Percentiles rank a stretch among this genome's conserved stretches.
Conservation (phyloP, 1,284 basidiomycete species). For the Austroboletus niveus region DNA sequence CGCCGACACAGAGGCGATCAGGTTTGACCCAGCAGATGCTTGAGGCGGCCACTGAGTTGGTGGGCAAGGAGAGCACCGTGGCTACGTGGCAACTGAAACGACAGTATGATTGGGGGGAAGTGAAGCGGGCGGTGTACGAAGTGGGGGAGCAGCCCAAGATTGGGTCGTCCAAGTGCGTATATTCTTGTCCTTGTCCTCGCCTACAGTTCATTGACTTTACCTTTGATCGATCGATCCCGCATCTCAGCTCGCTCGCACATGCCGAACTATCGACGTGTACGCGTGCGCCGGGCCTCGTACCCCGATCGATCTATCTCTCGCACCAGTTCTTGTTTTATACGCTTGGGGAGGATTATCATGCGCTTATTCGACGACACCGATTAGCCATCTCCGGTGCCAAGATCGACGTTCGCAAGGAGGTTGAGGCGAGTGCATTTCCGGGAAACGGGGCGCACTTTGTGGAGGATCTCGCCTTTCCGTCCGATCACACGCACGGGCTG, state of each 20-base stretch:
- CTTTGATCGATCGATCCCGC: neutral
- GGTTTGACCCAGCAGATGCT: slow-evolving; percentile 34
- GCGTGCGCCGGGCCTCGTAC: slow-evolving; percentile 55
- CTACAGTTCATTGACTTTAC: neutral
- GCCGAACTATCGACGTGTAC: slow-evolving; percentile 79
- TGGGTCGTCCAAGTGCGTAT: slow-evolving; percentile 18
- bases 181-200: no score
- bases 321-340: slow-evolving; percentile 80
- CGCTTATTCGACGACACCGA: slow-evolving; percentile 66
- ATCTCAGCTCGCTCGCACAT: slow-evolving; percentile 61
- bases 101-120: slow-evolving; percentile 52
- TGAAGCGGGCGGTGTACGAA: slow-evolving; percentile 40
- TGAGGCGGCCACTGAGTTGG: slow-evolving; percentile 43
- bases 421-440: slow-evolving; percentile 59
- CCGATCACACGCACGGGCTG: slow-evolving; percentile 21
- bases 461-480: slow-evolving; percentile 46
- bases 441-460: slow-evolving; percentile 48
- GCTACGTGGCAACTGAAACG: slow-evolving; percentile 68
- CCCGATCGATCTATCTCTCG: slow-evolving; percentile 73
- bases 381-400: slow-evolving; percentile 58
- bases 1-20: slow-evolving; percentile 28
- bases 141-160: slow-evolving; percentile 9
- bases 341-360: slow-evolving; percentile 77
- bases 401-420: slow-evolving; percentile 70
- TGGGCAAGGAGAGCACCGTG: slow-evolving; percentile 51